These are phyloP conservation scores for Suillus tomentosus DNA, from an alignment of 768 basidiomycete genomes.

Conservation along the genomic window DNA sequence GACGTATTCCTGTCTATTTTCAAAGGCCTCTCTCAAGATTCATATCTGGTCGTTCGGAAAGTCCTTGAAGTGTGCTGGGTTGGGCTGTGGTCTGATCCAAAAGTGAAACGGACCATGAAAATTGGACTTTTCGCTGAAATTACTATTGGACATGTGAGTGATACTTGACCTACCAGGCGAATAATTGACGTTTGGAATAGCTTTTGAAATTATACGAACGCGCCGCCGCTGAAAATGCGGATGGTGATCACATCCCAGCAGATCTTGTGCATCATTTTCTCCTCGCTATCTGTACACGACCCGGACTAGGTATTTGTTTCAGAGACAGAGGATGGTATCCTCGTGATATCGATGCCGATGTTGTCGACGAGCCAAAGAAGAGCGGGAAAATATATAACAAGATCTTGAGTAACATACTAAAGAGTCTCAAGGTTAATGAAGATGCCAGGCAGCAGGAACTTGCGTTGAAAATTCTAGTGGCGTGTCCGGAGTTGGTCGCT, in stretches of 20 bases:
- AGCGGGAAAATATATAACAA: slow-evolving; percentile 74
- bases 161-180: not conserved
- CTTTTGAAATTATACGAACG: slow-evolving; percentile 78
- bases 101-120: slow-evolving; percentile 71
- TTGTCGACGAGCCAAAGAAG: slow-evolving; percentile 39
- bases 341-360: slow-evolving; percentile 52
- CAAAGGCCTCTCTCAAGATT: slow-evolving; percentile 69
- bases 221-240: slow-evolving; percentile 45
- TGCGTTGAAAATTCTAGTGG: slow-evolving; percentile 72
- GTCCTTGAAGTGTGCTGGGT: slow-evolving; percentile 78
- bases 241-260: slow-evolving; percentile 61
- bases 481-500: slow-evolving; percentile 85
- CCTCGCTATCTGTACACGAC: slow-evolving; percentile 77
- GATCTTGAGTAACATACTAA: slow-evolving; percentile 75
- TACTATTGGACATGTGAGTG: slow-evolving; percentile 61
- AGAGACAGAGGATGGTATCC: slow-evolving; percentile 90
- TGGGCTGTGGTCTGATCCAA: slow-evolving; percentile 73
- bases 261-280: slow-evolving; percentile 88
- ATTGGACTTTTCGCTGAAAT: slow-evolving; percentile 70
- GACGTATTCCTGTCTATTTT: slow-evolving; percentile 69
- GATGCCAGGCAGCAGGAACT: slow-evolving; percentile 85
- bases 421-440: slow-evolving; percentile 82
- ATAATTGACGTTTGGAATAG: slow-evolving; percentile 33
- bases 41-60: slow-evolving; percentile 57
- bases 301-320: slow-evolving; percentile 87